Evolutionary conservation across 73 alveolate species (phyloP).

Genomic region (Tetrahymena thermophila): DNA sequence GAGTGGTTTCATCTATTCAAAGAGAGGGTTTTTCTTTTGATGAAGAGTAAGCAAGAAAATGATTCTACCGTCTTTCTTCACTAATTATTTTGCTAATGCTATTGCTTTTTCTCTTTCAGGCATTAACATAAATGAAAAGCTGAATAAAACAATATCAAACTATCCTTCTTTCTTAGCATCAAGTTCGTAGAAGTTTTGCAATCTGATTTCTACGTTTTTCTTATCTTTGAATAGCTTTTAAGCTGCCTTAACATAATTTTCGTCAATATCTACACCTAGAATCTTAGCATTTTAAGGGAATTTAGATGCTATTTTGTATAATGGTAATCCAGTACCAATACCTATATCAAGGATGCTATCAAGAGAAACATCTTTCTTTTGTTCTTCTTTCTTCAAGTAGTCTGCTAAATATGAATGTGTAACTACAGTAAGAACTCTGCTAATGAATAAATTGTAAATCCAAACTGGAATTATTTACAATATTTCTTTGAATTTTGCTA

Average conservation of each 20-base stretch:
- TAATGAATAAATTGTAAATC: not conserved
- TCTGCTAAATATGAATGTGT: not conserved
- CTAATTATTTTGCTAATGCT: conserved; percentile 17
- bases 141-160: conserved; percentile 22
- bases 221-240: conserved; percentile 11
- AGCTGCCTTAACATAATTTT: conserved; percentile 19
- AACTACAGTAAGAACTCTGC: not conserved
- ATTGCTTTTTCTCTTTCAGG: conserved; percentile 34
- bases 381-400: not conserved
- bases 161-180: conserved; percentile 29
- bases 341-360: conserved; percentile 37
- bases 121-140: conserved; percentile 39
- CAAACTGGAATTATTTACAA: not conserved
- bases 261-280: conserved; percentile 40
- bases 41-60: conserved; percentile 30
- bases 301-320: conserved; percentile 11
- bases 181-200: conserved; percentile 25
- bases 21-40: conserved; percentile 16
- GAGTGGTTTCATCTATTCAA: conserved; percentile 31
- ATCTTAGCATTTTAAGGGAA: conserved; percentile 23
- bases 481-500: not conserved
- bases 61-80: conserved; percentile 3
- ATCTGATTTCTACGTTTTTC: conserved; percentile 30
- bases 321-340: conserved; percentile 34
- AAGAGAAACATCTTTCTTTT: not conserved